Conservation (phyloP, 495 filamentous ascomycete genomes). For the Geopyxis carbonaria region DNA sequence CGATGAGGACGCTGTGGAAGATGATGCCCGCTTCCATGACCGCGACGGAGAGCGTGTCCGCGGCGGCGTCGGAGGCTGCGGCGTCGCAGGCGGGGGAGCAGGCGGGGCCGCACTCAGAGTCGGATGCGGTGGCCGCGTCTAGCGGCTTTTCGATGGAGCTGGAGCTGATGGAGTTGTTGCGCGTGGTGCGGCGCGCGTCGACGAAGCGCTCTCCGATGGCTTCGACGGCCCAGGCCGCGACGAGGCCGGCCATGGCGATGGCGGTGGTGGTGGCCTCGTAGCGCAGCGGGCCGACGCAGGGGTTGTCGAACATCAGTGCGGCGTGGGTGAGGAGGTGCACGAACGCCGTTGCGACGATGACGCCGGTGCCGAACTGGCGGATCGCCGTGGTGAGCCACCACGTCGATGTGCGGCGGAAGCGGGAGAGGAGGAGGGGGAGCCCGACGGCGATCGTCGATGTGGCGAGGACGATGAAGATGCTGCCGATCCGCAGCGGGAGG, state of each 20-base stretch:
- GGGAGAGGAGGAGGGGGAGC: slow-evolving; percentile 27
- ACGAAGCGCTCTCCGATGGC: slow-evolving; percentile 38
- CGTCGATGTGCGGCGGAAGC: slow-evolving; percentile 3
- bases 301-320: slow-evolving; percentile 42
- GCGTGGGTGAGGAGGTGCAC: slow-evolving; percentile 54
- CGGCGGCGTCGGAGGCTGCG: slow-evolving; percentile 11
- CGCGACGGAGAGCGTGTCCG: slow-evolving; percentile 39
- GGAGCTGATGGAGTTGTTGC: neutral
- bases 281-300: slow-evolving; percentile 41
- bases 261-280: slow-evolving; percentile 47
- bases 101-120: neutral
- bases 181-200: neutral
- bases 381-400: slow-evolving; percentile 34
- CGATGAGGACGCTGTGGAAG: slow-evolving; percentile 52
- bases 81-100: neutral
- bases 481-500: slow-evolving; percentile 39
- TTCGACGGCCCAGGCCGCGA: slow-evolving; percentile 45
- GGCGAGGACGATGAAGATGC: slow-evolving; percentile 42
- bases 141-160: too few species aligned
- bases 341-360: slow-evolving; percentile 55
- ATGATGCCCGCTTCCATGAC: slow-evolving; percentile 56
- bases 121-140: too few species aligned
- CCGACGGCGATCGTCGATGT: slow-evolving; percentile 34
- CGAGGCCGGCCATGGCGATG: slow-evolving; percentile 47
- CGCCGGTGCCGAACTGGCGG: slow-evolving; percentile 58